These are phyloP conservation scores for Astrephomene gubernaculifera DNA, from an alignment of 139 green algal species.

Conservation along the genomic window DNA sequence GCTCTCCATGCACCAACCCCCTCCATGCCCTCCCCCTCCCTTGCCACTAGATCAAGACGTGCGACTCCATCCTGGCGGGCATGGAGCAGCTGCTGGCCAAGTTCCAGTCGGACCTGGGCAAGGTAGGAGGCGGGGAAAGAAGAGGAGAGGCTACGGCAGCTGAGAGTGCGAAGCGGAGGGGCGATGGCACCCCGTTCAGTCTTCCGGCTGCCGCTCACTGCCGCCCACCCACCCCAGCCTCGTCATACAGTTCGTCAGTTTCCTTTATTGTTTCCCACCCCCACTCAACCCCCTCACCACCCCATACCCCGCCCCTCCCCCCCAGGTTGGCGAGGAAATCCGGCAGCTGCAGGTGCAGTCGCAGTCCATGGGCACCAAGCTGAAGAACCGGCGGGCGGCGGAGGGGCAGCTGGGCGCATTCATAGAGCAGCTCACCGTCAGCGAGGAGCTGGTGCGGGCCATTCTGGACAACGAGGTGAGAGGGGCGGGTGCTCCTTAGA, in stretches of 20 bases:
- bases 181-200: too few relatives aligned
- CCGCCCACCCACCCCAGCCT: too few relatives aligned
- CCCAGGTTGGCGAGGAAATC: conserved; percentile 80
- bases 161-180: too few relatives aligned
- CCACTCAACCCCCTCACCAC: not conserved
- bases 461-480: conserved; percentile 83
- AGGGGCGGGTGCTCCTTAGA: too few relatives aligned
- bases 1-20: not conserved
- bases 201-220: too few relatives aligned
- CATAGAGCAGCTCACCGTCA: conserved; percentile 85
- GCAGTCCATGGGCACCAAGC: conserved; percentile 86
- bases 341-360: conserved; percentile 88
- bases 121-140: conserved; percentile 32
- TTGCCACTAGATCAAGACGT: conserved; percentile 83
- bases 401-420: conserved; percentile 85
- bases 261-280: too few relatives aligned
- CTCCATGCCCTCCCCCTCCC: not conserved
- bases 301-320: not conserved
- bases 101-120: conserved; percentile 90
- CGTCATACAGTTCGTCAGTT: too few relatives aligned
- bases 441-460: conserved; percentile 84
- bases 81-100: conserved; percentile 92
- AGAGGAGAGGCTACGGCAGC: not conserved
- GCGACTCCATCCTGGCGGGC: conserved; percentile 86
- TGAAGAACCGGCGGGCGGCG: conserved; percentile 84